Evolutionary conservation across 495 filamentous ascomycete species (phyloP).

Genomic region (Neurospora sp.): DNA sequence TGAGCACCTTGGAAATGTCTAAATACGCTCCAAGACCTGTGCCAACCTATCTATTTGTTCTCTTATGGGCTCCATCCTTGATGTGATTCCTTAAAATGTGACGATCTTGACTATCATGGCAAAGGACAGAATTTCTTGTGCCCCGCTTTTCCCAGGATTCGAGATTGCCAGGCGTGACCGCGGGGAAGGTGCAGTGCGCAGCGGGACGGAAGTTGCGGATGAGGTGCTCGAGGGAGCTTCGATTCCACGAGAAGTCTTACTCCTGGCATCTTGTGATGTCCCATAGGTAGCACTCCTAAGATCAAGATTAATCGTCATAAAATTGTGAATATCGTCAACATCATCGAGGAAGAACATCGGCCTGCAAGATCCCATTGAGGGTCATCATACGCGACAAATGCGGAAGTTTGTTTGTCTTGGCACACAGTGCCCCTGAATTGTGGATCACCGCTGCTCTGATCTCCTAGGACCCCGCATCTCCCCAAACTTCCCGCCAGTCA

Average conservation of each 20-base stretch:
- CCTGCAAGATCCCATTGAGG: background rate
- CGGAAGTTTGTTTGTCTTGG: background rate
- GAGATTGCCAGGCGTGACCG: background rate
- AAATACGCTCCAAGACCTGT: too few species aligned
- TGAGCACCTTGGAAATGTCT: background rate
- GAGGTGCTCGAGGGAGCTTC: background rate
- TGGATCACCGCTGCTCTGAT: background rate
- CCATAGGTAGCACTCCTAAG: background rate
- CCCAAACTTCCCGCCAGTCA: background rate
- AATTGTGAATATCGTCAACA: background rate
- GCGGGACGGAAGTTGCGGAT: background rate
- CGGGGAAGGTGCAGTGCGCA: background rate
- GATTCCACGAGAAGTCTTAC: background rate
- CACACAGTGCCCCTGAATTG: background rate
- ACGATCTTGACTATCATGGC: background rate
- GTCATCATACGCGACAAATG: background rate
- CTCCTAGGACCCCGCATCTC: background rate
- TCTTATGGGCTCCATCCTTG: background rate
- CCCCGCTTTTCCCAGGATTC: background rate
- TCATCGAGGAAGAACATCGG: background rate
- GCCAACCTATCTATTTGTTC: rapidly evolving
- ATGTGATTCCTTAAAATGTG: background rate
- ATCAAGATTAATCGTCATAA: background rate
- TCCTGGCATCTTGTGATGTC: background rate
- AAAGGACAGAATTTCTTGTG: background rate